phyloP scores from a whole-genome alignment of 2,329 filamentous ascomycete species.

The Neurospora sp. region DNA sequence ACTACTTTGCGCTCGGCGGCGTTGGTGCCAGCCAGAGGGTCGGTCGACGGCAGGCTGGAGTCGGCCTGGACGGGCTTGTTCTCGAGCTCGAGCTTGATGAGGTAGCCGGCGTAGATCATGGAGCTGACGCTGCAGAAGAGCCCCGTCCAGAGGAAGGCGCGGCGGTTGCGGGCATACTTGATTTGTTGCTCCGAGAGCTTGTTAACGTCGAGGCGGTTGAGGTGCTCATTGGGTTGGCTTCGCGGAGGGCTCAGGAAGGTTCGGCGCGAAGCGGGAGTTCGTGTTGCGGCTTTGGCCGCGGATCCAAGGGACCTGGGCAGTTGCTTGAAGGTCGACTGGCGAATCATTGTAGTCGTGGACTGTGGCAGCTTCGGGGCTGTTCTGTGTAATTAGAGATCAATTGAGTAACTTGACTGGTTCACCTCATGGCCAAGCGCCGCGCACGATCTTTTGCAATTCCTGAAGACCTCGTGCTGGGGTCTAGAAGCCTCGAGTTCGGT shows the following conservation, averaged over 20 bases:
- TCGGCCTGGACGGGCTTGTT: conserved; percentile 27
- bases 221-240: conserved; percentile 28
- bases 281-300: neutral
- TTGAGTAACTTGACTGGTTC: neutral
- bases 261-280: conserved; percentile 18
- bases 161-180: conserved; percentile 41
- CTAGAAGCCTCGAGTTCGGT: neutral
- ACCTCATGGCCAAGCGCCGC: neutral
- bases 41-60: conserved; percentile 30
- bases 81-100: conserved; percentile 33
- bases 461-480: neutral
- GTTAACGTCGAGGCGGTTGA: conserved; percentile 41
- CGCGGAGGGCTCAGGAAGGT: conserved; percentile 24
- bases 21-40: conserved; percentile 38
- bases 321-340: conserved; percentile 18
- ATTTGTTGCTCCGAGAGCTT: conserved; percentile 35
- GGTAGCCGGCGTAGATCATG: conserved; percentile 41
- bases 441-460: neutral
- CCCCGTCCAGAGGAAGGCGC: conserved; percentile 41
- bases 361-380: neutral
- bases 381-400: neutral
- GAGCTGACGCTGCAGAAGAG: conserved; percentile 39
- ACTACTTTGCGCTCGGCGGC: conserved; percentile 47
- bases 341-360: conserved; percentile 19
- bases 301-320: conserved; percentile 14